Base-by-base conservation (phyloP, 2,329 filamentous ascomycete genomes). In the Teratosphaeria zuluensis region DNA sequence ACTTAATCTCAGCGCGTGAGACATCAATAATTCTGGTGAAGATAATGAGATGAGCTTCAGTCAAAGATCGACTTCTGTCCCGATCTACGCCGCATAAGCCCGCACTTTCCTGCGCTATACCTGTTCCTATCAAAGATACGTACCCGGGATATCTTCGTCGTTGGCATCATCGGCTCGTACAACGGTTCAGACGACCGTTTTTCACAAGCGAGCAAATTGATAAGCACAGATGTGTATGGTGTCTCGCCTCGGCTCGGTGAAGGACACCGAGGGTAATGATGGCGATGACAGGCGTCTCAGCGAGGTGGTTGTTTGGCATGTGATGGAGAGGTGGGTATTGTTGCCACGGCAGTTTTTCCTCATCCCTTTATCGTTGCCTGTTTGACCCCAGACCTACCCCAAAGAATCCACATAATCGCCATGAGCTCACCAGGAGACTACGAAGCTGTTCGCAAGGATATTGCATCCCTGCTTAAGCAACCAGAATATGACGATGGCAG, bases 401-500 rank as follows among this genome's bases (percentile, higher is more conserved):
- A 16, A n/a, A 31, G 52, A n/a, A 42, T 24, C 11, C 31, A 16
- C 14, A 46, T 5, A 32, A 12, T 8, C 28, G 58, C 7, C 14
- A 62, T 62, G 60, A 55, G 38, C 52, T 61, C 61, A 35, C n/a
- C 54, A 48, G 63, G 62, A 31, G 63, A 66, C 55, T 65, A 62
- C 58, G 60, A 59, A 5, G 63, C 63, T 24, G 65, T 67, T 28
- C 58, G 61, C 30, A 57, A 60, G 51, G 65, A 65, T 54, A 62
- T 62, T 24, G 60, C 60, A 14, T 21, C 58, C 28, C 62, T 69
- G 9, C 59, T 68, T n/a, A 66, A 69, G 57, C 66, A 85, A 68
- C 83, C 84, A 24, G 81, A 76, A 62, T 86, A 86, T 69, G 84
- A 86, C 65, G 84, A 87, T 71, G 84, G 84, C 19, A 84, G 80